Percentiles rank a stretch among this genome's conserved stretches.
Evolutionary conservation across 2,329 filamentous ascomycete genomes (phyloP).

Genomic region (Diaporthe longicolla): DNA sequence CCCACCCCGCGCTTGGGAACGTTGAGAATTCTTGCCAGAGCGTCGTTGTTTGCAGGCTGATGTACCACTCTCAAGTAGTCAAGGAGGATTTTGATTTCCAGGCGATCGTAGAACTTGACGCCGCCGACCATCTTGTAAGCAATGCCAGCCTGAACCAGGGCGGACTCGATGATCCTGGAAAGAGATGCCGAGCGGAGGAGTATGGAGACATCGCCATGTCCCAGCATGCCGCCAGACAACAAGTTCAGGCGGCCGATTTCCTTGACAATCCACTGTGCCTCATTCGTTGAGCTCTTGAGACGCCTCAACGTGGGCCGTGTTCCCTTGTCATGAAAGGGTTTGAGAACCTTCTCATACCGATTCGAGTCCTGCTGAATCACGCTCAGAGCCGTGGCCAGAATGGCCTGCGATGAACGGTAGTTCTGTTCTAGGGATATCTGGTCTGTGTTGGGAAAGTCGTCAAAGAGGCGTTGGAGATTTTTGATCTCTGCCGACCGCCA

Average conservation of each 20-base stretch:
- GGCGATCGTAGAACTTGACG: conserved; percentile 90
- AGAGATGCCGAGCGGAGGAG: conserved; percentile 87
- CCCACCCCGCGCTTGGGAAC: conserved; percentile 86
- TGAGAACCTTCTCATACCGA: conserved; percentile 83
- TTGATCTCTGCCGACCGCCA: conserved; percentile 94
- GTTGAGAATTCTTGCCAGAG: conserved; percentile 87
- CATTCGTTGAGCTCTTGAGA: conserved; percentile 76
- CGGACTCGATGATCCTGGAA: conserved; percentile 88
- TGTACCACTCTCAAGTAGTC: conserved; percentile 91
- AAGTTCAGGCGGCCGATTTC: conserved; percentile 81
- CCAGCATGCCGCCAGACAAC: conserved; percentile 81
- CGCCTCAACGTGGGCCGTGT: conserved; percentile 85
- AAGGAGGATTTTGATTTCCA: conserved; percentile 87
- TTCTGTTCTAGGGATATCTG: conserved; percentile 93
- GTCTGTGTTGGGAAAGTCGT: conserved; percentile 82
- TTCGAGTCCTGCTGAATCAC: conserved; percentile 92
- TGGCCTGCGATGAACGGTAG: conserved; percentile 90
- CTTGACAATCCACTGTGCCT: conserved; percentile 89
- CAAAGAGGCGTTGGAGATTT: conserved; percentile 85
- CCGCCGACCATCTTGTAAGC: conserved; percentile 94
- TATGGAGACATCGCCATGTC: conserved; percentile 85
- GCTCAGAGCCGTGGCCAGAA: conserved; percentile 82
- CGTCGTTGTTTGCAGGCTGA: conserved; percentile 89
- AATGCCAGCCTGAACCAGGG: conserved; percentile 84
- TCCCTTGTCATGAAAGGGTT: conserved; percentile 85